These are phyloP conservation scores for Hymenoscyphus fraxineus DNA, from an alignment of 2,329 filamentous ascomycete species.

Conservation along the genomic window DNA sequence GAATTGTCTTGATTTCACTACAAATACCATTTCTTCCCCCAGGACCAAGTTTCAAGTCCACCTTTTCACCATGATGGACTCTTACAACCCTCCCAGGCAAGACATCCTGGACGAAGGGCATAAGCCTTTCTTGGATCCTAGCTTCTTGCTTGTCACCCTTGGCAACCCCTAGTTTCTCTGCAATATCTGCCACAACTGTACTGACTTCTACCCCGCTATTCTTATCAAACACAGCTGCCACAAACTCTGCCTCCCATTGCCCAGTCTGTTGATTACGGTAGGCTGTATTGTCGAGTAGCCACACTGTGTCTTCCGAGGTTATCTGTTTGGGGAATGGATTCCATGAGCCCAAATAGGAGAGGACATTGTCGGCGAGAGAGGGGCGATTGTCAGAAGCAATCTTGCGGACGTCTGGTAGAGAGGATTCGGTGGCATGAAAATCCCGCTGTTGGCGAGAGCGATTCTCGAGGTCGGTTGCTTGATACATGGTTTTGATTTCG, in stretches of 20 bases:
- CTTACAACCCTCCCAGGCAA: constrained; percentile 65
- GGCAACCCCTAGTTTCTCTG: constrained; percentile 63
- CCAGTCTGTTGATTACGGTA: constrained; percentile 51
- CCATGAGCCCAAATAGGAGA: constrained; percentile 47
- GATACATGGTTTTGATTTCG: constrained; percentile 5
- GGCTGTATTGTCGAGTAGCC: constrained; percentile 88
- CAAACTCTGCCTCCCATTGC: constrained; percentile 76
- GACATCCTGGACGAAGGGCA: constrained; percentile 75
- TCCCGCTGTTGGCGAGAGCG: constrained; percentile 45
- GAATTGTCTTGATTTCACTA: constrained; percentile 55
- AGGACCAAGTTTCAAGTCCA: constrained; percentile 58
- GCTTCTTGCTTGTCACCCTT: constrained; percentile 52
- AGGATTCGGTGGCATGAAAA: constrained; percentile 49
- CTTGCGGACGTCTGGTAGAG: constrained; percentile 39
- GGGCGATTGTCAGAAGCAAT: constrained; percentile 26
- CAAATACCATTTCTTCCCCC: constrained; percentile 70
- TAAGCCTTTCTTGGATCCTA: constrained; percentile 64
- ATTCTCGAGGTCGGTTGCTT: constrained; percentile 4
- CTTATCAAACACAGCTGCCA: constrained; percentile 76
- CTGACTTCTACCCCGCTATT: constrained; percentile 64
- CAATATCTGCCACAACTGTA: constrained; percentile 66
- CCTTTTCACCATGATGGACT: constrained; percentile 51
- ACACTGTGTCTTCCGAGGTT: constrained; percentile 64
- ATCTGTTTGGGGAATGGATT: constrained; percentile 60
- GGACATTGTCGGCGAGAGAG: constrained; percentile 34